Evolutionary conservation across 805 yeast species (phyloP).

Genomic region (Candida broadrunensis): DNA sequence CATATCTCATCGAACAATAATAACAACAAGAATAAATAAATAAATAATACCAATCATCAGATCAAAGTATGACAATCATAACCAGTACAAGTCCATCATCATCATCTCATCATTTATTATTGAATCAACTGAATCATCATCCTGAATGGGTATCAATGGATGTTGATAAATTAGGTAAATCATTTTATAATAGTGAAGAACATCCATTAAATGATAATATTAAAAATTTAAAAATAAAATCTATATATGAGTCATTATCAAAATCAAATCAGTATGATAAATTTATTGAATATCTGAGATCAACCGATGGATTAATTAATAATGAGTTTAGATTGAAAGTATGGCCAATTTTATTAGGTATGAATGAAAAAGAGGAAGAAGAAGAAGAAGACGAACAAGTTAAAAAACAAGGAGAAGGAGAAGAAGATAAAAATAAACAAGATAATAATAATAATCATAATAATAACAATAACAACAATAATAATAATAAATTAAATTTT

Average conservation of each 20-base stretch:
- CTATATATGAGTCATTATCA: conserved; percentile 24
- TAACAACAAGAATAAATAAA: too few relatives aligned
- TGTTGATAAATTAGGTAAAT: conserved; percentile 41
- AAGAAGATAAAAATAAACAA: background rate
- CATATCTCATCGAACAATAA: too few relatives aligned
- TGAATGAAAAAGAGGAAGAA: conserved; percentile 8
- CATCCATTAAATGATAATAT: conserved; percentile 38
- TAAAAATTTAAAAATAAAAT: conserved; percentile 31
- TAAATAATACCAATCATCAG: too few relatives aligned
- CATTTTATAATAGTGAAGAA: conserved; percentile 41
- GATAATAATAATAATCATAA: background rate
- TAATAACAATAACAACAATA: background rate
- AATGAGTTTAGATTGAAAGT: conserved; percentile 37
- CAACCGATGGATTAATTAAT: conserved; percentile 47
- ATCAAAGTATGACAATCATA: too few relatives aligned
- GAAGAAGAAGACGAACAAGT: background rate
- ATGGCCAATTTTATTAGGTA: conserved; percentile 52
- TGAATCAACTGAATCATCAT: conserved; percentile 4
- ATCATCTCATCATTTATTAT: background rate
- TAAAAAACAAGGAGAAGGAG: background rate
- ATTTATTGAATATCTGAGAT: conserved; percentile 32
- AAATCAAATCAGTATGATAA: conserved; percentile 17
- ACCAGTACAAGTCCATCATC: background rate
- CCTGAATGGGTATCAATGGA: conserved; percentile 55
- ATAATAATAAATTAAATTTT: conserved; percentile 2